Evolutionary conservation across 805 yeast genomes (phyloP).

Genomic region (Metschnikowia noctiluminum): DNA sequence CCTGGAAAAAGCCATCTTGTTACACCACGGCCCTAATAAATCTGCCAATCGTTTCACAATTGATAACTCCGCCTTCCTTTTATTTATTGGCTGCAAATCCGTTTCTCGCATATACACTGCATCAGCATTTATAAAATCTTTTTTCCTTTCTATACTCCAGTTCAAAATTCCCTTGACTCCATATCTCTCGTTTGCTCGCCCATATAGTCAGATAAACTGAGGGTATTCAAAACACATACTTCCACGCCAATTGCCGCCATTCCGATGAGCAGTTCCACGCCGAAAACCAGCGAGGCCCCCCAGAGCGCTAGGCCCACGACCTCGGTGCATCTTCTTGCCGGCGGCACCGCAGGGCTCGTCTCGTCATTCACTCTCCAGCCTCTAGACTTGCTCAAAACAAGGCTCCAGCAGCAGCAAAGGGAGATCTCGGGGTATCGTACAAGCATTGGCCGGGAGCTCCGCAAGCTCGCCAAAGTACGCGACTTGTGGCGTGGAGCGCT

Average conservation of each 20-base stretch:
- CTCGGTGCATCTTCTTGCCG: constrained; percentile 64
- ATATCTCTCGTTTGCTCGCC: too few species aligned
- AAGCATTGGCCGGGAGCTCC: constrained; percentile 39
- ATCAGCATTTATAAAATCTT: too few species aligned
- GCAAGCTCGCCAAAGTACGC: constrained; percentile 35
- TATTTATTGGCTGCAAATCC: too few species aligned
- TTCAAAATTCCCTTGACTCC: too few species aligned
- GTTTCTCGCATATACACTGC: too few species aligned
- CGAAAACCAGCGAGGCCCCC: not conserved
- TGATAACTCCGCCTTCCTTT: too few species aligned
- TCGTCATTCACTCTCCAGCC: constrained; percentile 85
- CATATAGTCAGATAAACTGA: not conserved
- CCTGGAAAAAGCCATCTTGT: too few species aligned
- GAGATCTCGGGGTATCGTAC: constrained; percentile 21
- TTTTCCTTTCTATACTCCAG: too few species aligned
- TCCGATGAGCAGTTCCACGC: constrained; percentile 4
- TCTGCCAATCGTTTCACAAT: too few species aligned
- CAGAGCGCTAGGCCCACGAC: constrained; percentile 11
- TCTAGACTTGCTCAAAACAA: constrained; percentile 80
- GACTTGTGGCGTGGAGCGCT: constrained; percentile 91
- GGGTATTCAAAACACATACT: too few species aligned
- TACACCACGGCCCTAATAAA: too few species aligned
- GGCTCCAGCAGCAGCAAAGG: constrained; percentile 60
- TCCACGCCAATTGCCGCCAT: not conserved
- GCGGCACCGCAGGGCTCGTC: constrained; percentile 79